phyloP scores from a whole-genome alignment of 371 early-diverging fungal species.

The Aphelidium insulamus region DNA sequence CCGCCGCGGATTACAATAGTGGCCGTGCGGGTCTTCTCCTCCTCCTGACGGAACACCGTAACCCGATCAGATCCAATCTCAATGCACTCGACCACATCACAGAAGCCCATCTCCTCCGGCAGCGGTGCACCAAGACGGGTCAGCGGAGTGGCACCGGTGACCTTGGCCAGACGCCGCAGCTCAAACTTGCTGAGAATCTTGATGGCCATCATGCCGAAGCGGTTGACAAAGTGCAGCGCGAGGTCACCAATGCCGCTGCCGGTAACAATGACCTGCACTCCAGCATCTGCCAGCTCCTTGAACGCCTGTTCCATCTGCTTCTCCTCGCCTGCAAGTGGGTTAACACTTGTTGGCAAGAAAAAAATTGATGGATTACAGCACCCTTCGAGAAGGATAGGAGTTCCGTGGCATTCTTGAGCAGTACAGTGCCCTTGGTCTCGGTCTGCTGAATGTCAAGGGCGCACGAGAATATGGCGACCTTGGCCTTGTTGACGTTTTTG shows the following conservation, averaged over 20 bases:
- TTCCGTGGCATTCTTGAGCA: conserved; percentile 89
- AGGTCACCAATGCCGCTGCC: conserved; percentile 80
- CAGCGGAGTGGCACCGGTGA: conserved; percentile 75
- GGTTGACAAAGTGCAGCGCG: conserved; percentile 81
- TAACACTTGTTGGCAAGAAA: no score
- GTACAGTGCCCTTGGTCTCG: conserved; percentile 97
- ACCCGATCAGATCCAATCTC: conserved; percentile 94
- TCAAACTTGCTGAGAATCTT: conserved; percentile 89
- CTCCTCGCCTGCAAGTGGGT: not conserved
- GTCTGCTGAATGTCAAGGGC: conserved; percentile 86
- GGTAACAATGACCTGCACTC: conserved; percentile 78
- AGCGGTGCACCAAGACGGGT: conserved; percentile 81
- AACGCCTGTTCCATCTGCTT: conserved; percentile 19
- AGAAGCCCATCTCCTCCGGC: conserved; percentile 91
- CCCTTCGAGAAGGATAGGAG: conserved; percentile 92
- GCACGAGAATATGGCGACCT: conserved; percentile 92
- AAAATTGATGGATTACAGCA: no score
- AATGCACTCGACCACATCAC: conserved; percentile 80
- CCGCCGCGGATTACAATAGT: conserved; percentile 94
- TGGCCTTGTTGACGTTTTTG: conserved; percentile 49
- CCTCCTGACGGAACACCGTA: conserved; percentile 82
- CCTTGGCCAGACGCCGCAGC: conserved; percentile 79
- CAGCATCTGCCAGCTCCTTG: conserved; percentile 72
- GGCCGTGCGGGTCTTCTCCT: conserved; percentile 54
- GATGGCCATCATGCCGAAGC: conserved; percentile 68